Percentiles rank a stretch among this genome's conserved stretches.
These are phyloP conservation scores for Rutstroemia sp. DNA, from an alignment of 2,329 filamentous ascomycete genomes.

Conservation along the genomic window DNA sequence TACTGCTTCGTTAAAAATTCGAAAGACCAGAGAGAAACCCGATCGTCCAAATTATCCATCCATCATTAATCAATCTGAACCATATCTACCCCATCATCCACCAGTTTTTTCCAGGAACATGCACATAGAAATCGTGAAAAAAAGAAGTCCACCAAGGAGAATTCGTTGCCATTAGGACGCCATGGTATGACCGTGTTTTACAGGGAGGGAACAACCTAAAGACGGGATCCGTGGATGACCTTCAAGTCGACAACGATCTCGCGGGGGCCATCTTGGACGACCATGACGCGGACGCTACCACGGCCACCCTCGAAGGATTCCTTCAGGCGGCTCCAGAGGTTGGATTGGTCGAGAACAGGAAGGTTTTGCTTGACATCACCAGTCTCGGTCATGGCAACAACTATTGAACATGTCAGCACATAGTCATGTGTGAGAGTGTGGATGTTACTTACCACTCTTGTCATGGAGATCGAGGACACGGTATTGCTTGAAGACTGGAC, in stretches of 20 bases:
- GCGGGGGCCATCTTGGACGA: constrained; percentile 86
- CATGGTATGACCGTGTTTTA: constrained; percentile 2
- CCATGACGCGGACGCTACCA: constrained; percentile 88
- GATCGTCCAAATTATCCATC: constrained; percentile 10
- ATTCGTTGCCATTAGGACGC: constrained; percentile 3
- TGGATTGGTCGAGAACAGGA: constrained; percentile 90
- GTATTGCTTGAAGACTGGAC: constrained; percentile 99
- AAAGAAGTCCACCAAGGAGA: background rate
- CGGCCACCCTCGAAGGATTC: constrained; percentile 85
- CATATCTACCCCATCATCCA: constrained; percentile 12
- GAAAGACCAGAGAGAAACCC: constrained; percentile 6
- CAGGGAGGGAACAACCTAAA: constrained; percentile 33
- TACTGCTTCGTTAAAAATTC: constrained; percentile 5
- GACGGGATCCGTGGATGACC: constrained; percentile 77
- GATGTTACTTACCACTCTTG: constrained; percentile 47
- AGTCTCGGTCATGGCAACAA: constrained; percentile 98
- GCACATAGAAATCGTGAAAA: constrained; percentile 10
- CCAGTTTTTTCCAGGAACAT: constrained; percentile 8
- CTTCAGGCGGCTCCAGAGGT: constrained; percentile 72
- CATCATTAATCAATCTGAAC: constrained; percentile 14
- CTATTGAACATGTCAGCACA: constrained; percentile 23
- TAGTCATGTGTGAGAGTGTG: constrained; percentile 9
- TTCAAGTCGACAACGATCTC: constrained; percentile 99
- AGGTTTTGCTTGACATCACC: constrained; percentile 95
- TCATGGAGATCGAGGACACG: constrained; percentile 96